These are phyloP conservation scores for Volutella citrinella DNA, from an alignment of 2,329 filamentous ascomycete species.

Conservation along the genomic window DNA sequence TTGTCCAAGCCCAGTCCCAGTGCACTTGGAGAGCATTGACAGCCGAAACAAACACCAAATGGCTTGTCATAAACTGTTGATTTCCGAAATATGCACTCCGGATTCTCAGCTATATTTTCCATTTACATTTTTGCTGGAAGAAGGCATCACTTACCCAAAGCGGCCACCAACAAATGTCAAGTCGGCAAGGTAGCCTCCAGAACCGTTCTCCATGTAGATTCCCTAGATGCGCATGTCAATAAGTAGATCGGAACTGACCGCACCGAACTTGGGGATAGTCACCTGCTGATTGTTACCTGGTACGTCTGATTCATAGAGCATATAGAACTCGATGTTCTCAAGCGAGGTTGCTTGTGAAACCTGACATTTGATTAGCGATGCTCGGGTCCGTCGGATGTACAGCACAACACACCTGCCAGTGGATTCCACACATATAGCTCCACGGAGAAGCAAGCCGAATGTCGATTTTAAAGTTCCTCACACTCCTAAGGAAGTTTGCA, in stretches of 20 bases:
- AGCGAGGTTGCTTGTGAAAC: conserved; percentile 58
- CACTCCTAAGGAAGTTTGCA: conserved; percentile 62
- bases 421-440: conserved; percentile 43
- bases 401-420: too few species aligned
- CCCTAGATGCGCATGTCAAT: conserved; percentile 5
- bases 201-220: conserved; percentile 32
- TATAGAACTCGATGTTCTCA: conserved; percentile 49
- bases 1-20: conserved; percentile 76
- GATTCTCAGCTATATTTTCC: conserved; percentile 45
- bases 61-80: conserved; percentile 66
- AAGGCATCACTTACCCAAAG: conserved; percentile 38
- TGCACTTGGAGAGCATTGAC: conserved; percentile 65
- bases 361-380: too few species aligned
- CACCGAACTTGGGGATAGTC: conserved; percentile 13
- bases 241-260: background rate
- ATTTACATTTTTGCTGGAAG: background rate
- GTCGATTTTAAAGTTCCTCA: conserved; percentile 65
- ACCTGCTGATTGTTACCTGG: conserved; percentile 21
- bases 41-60: conserved; percentile 59
- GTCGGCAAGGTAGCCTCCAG: conserved; percentile 49
- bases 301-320: conserved; percentile 25
- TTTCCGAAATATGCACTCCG: conserved; percentile 41
- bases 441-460: conserved; percentile 29
- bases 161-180: conserved; percentile 60
- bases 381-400: too few species aligned